Evolutionary conservation across 1,139 yeast species (phyloP).

Genomic region (Suhomyces bolitotheri): DNA sequence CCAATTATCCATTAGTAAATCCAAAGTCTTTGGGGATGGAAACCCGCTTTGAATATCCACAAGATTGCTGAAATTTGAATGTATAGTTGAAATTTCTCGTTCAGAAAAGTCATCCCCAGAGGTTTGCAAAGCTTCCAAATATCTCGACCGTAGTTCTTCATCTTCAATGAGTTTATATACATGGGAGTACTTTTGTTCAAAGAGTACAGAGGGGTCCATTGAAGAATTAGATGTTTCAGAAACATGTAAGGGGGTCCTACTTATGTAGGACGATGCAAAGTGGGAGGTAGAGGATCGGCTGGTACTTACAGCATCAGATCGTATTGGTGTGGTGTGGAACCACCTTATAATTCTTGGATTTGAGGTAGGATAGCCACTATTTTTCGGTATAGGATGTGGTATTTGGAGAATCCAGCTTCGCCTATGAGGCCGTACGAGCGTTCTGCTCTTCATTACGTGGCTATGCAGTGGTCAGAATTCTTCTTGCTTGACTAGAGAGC

Average conservation of each 20-base stretch:
- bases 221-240: neutral
- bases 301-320: slow-evolving; percentile 1
- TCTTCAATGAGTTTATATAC: slow-evolving; percentile 18
- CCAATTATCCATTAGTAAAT: slow-evolving; percentile 27
- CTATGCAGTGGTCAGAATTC: too few species aligned
- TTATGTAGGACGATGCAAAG: neutral
- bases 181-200: slow-evolving; percentile 14
- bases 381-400: too few species aligned
- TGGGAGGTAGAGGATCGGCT: neutral
- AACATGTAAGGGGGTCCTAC: neutral
- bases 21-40: slow-evolving; percentile 16
- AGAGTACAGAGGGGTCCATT: slow-evolving; percentile 3
- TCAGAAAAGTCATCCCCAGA: slow-evolving; percentile 8
- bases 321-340: slow-evolving; percentile 1
- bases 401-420: neutral
- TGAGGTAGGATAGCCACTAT: too few species aligned
- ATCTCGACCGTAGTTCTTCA: slow-evolving; percentile 13
- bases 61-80: slow-evolving; percentile 17
- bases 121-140: slow-evolving; percentile 9
- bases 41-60: slow-evolving; percentile 23
- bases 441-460: slow-evolving; percentile 7
- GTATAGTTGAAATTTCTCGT: slow-evolving; percentile 16
- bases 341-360: neutral
- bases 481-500: too few species aligned
- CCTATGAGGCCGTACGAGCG: slow-evolving; percentile 7